Evolutionary conservation across 257 asterid species (phyloP), one percentile per base, ranked within the genome.

Genomic region (Jasminum sambac): DNA sequence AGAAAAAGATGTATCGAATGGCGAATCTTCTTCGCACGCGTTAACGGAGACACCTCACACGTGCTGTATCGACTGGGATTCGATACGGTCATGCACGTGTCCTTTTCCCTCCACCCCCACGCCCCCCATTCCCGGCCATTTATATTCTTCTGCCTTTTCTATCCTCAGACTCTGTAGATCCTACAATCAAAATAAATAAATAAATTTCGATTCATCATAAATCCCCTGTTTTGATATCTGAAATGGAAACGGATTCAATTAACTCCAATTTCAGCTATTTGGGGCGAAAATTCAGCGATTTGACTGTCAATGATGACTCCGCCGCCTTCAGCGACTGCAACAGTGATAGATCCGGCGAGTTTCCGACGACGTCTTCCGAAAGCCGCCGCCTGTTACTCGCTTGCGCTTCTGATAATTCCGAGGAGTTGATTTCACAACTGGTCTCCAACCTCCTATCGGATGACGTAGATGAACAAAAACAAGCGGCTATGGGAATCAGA

Each of bases 301-400:
- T 87, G 65, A 74, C 69, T 76, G 74, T 82, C 74, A 71, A 81
- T 48, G 91, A 76, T 25, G 71, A 79, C 66, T 85, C 96, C 9
- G 87, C 96, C 60, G 96, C 99, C 75, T 94, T 94, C 81, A 94
- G 98, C 81, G 96, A 94, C 67, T 94, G 99, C 73, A 86, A 89
- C 84, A 89, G 96, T 78, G 99, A 94, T 73, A 77, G 89, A 86
- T 94, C 99, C 86, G 91, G 97, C 69, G 99, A 94, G 73, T 91
- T 91, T 75, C 86, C 86, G 30, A 75, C 92, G 23, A 59, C 96
- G 0, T 86, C 96, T 1, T 84, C 90, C 0, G 82, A 85, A 77
- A 89, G 86, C 85, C 96, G 96, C 48, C 86, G 88, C 46, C 76
- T 91, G 5, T 25, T 94, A 74, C 82, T 86, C 75, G 39, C 96